Base-by-base conservation (phyloP, 202 grass and related monocot species). In the Cymbopogon flexuosus region DNA sequence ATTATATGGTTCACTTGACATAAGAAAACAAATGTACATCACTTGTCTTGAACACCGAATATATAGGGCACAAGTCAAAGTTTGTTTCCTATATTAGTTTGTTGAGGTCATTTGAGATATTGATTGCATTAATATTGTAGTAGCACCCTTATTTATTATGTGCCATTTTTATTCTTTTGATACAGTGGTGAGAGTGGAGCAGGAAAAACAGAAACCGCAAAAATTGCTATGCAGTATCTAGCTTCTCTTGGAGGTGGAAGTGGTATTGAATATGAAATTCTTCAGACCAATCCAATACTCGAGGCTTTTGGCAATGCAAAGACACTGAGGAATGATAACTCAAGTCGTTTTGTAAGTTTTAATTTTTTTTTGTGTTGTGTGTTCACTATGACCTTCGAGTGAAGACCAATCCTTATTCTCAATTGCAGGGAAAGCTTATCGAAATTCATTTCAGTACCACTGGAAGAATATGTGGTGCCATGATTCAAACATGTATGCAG, bases 291-390 rank as follows among this genome's bases (percentile, higher is more conserved):
- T 80, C 92, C 92, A 68, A 94, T 97, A 87, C 90, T 97, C 5
- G 95, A 97, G 86, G 92, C 95, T 71, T 97, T 97, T 91, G 95
- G 95, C 57, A 97, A 97, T 83, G 95, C 95, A 82, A 97, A 94
- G 73, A 97, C 95, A 86, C 83, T 87, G 76, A 87, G 88, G 80
- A 97, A 97, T 87, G 91, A 97, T 78, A 97, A 97, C 57, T 97
- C 95, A 66, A 97, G 95, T 88, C 92, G 95, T 65, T 97, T 97
- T 16, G 95, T 97, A 86, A 94, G 90, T 84, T 84, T 62, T 78
- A 70, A 42, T 83, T 33, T 80, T 83, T 57, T 8, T 2, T 27
- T 27, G 27, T 27, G 27, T 5, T 67, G 9, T 52, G 37, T 63
- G 65, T 85, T 85, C 40, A 37, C 24, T 47, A 16, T 78, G 37